These are phyloP conservation scores for Candida taoyuanica DNA, from an alignment of 805 yeast species.

Conservation along the genomic window DNA sequence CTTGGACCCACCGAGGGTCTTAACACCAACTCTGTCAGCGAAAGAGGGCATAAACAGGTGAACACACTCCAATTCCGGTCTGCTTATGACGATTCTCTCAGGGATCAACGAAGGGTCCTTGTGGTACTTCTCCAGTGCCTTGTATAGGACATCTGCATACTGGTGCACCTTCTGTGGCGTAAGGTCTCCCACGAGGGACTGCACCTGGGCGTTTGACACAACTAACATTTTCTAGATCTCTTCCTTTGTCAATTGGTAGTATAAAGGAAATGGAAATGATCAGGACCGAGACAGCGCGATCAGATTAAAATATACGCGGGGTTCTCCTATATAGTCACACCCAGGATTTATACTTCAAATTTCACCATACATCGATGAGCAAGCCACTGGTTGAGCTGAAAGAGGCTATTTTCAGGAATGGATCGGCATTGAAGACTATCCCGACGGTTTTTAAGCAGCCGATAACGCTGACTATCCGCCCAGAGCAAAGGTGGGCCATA, in stretches of 20 bases:
- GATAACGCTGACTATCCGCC: conserved; percentile 34
- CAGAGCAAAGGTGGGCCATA: conserved; percentile 47
- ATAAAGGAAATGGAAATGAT: no score
- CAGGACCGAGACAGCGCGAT: no score
- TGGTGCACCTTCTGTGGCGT: conserved; percentile 23
- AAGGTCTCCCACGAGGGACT: conserved; percentile 28
- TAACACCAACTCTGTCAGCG: conserved; percentile 52
- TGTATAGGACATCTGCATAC: conserved; percentile 35
- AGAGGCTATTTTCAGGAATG: conserved; percentile 16
- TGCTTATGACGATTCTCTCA: conserved; percentile 43
- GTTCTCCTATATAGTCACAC: no score
- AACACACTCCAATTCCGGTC: conserved; percentile 34
- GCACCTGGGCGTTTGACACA: conserved; percentile 29
- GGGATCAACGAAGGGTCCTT: conserved; percentile 46
- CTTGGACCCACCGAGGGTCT: conserved; percentile 53
- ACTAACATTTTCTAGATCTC: conserved; percentile 29
- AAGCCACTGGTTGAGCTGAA: conserved; percentile 16
- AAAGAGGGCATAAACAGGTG: conserved; percentile 68
- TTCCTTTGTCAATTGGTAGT: no score
- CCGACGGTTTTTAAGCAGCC: conserved; percentile 36
- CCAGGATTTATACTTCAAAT: background rate
- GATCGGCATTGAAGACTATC: conserved; percentile 7
- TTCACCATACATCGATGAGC: conserved; percentile 8
- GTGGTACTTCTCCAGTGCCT: conserved; percentile 39
- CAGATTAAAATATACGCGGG: no score